A percentile compares a stretch with the other conserved stretches of the same genome.
phyloP scores from a whole-genome alignment of 331 rosid species.

The Quercus tomentella region DNA sequence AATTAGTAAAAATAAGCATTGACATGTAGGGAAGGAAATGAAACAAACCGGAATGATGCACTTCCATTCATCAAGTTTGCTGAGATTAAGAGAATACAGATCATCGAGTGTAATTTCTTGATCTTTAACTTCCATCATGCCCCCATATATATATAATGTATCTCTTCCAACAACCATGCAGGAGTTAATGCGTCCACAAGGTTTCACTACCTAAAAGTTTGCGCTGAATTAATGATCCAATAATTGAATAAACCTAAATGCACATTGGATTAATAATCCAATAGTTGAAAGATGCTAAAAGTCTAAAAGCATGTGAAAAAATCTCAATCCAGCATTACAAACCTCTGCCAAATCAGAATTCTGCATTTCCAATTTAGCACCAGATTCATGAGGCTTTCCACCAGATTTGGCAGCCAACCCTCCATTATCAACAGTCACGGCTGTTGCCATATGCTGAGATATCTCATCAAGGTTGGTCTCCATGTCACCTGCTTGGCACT shows the following conservation, averaged over 20 bases:
- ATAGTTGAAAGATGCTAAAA: conserved; percentile 11
- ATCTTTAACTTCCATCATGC: conserved; percentile 96
- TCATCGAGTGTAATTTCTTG: conserved; percentile 91
- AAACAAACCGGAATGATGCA: conserved; percentile 87
- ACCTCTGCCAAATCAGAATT: conserved; percentile 75
- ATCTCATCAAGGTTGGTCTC: conserved; percentile 49
- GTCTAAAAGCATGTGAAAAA: conserved; percentile 17
- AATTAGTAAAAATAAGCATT: neutral
- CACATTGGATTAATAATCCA: conserved; percentile 21
- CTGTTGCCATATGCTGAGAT: conserved; percentile 53
- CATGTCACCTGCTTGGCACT: conserved; percentile 28
- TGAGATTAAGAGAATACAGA: conserved; percentile 82
- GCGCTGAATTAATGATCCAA: conserved; percentile 21
- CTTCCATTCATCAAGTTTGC: conserved; percentile 99
- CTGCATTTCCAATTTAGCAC: conserved; percentile 39
- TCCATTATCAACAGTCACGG: conserved; percentile 43
- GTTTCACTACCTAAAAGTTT: conserved; percentile 65
- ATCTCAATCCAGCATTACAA: conserved; percentile 23
- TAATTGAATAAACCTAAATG: conserved; percentile 16
- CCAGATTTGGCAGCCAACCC: conserved; percentile 37
- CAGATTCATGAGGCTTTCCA: conserved; percentile 39
- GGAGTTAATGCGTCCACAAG: conserved; percentile 96
- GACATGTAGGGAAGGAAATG: conserved; percentile 10
- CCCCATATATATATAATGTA: conserved; percentile 81
- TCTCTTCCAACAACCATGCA: conserved; percentile 91